phyloP scores from a whole-genome alignment of 352 stramenopile species.

The Pythium brachiatum region DNA sequence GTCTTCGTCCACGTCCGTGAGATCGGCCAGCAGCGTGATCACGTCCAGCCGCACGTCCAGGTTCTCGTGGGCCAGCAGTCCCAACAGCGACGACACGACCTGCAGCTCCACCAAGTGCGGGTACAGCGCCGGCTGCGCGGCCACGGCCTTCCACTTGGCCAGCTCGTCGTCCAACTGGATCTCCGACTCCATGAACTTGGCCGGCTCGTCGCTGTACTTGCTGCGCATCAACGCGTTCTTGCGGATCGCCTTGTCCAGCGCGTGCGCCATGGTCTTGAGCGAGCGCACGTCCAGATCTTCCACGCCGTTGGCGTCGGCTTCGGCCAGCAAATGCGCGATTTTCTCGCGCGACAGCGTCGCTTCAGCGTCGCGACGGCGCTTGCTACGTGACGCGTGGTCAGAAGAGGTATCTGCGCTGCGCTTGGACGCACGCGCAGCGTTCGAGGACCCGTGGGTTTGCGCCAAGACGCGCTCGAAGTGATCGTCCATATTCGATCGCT shows the following conservation, averaged over 20 bases:
- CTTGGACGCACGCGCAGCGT: not conserved
- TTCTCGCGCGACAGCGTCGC: constrained; percentile 25
- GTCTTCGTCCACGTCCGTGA: constrained; percentile 50
- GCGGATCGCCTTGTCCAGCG: constrained; percentile 60
- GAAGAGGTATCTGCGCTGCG: not conserved
- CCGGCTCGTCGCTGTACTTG: constrained; percentile 56
- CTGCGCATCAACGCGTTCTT: constrained; percentile 57
- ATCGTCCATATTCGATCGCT: constrained; percentile 38
- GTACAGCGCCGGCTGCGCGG: constrained; percentile 51
- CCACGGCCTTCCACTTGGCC: constrained; percentile 35
- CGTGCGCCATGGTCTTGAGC: constrained; percentile 34
- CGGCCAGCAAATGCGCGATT: constrained; percentile 46
- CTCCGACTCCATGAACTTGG: constrained; percentile 73
- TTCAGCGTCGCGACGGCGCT: constrained; percentile 11
- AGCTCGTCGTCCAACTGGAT: constrained; percentile 45
- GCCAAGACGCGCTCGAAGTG: constrained; percentile 64
- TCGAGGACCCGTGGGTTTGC: not conserved
- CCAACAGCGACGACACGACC: constrained; percentile 47
- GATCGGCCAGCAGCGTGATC: constrained; percentile 40
- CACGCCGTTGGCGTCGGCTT: constrained; percentile 41
- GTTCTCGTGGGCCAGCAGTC: constrained; percentile 67
- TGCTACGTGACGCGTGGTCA: not conserved
- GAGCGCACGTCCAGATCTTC: constrained; percentile 62
- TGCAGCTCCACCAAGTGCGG: constrained; percentile 39
- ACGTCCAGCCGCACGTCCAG: constrained; percentile 47